A percentile compares a stretch with the other conserved stretches of the same genome.
phyloP scores from a whole-genome alignment of 192 early-diverging fungal genomes.

The Coemansia sp. region DNA sequence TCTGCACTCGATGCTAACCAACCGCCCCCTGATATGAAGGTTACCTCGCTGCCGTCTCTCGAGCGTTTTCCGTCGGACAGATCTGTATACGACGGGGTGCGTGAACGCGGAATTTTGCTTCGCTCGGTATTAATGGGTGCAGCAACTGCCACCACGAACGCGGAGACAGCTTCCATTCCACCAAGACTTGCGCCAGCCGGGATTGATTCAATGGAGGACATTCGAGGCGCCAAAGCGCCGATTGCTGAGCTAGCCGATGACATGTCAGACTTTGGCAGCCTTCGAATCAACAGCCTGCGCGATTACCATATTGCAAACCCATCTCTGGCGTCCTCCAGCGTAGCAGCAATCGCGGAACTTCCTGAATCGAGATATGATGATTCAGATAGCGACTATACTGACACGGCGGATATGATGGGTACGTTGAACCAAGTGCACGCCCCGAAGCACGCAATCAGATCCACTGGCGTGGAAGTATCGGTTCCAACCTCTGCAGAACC shows the following conservation, averaged over 20 bases:
- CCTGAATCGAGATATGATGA: background rate
- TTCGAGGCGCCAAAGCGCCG: constrained; percentile 30
- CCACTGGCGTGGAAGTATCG: background rate
- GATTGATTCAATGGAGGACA: constrained; percentile 27
- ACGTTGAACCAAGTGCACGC: background rate
- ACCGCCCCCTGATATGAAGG: background rate
- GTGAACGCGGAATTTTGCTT: constrained; percentile 50
- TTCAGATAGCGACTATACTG: background rate
- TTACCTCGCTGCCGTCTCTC: background rate
- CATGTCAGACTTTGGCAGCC: constrained; percentile 24
- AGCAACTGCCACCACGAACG: background rate
- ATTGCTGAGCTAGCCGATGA: constrained; percentile 21
- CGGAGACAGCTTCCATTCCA: background rate
- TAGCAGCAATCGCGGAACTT: background rate
- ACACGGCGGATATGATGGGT: constrained; percentile 1
- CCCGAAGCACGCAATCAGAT: background rate
- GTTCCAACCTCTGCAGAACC: background rate
- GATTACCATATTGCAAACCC: background rate
- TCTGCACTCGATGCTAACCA: background rate
- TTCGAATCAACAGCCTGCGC: constrained; percentile 7
- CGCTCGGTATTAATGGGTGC: constrained; percentile 47
- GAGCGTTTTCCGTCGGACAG: constrained; percentile 13
- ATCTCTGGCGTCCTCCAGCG: background rate
- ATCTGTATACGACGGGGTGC: constrained; percentile 41
- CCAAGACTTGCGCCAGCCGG: background rate